A percentile compares a stretch with the other conserved stretches of the same genome.
phyloP scores from a whole-genome alignment of 306 rosid species.

The Vigna radiata region DNA sequence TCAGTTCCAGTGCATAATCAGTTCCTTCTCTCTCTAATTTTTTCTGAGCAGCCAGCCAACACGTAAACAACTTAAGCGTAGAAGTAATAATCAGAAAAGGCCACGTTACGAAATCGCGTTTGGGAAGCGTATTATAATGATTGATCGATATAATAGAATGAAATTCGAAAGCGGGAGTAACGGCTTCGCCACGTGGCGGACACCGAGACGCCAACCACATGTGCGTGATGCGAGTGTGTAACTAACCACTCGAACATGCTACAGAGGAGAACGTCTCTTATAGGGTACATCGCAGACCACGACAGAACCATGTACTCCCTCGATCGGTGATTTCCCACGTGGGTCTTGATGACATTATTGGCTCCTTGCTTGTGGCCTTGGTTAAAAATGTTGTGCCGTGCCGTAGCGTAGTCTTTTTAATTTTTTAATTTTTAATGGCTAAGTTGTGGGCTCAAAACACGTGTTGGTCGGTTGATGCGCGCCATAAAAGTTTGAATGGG shows the following conservation, averaged over 20 bases:
- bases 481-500: not conserved
- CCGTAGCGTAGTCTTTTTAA: not conserved
- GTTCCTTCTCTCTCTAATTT: not conserved
- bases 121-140: not conserved
- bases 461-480: not conserved
- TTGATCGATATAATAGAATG: not conserved
- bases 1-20: not conserved
- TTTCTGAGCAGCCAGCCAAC: not conserved
- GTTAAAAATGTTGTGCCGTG: constrained; percentile 5
- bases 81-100: constrained; percentile 3
- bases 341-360: not conserved
- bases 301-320: not conserved
- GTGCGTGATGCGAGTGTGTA: not conserved
- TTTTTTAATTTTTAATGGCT: too few species aligned
- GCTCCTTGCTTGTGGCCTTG: constrained; percentile 1
- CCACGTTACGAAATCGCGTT: constrained; percentile 31
- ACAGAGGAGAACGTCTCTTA: not conserved
- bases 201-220: constrained; percentile 46
- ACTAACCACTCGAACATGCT: constrained; percentile 42
- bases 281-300: constrained; percentile 16
- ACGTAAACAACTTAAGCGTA: constrained; percentile 17
- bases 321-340: not conserved
- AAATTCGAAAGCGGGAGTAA: constrained; percentile 47
- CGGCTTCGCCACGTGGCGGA: constrained; percentile 67
- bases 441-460: constrained; percentile 14